Evolutionary conservation across 2,329 filamentous ascomycete genomes (phyloP).

Genomic region (Colletotrichum liriopes): DNA sequence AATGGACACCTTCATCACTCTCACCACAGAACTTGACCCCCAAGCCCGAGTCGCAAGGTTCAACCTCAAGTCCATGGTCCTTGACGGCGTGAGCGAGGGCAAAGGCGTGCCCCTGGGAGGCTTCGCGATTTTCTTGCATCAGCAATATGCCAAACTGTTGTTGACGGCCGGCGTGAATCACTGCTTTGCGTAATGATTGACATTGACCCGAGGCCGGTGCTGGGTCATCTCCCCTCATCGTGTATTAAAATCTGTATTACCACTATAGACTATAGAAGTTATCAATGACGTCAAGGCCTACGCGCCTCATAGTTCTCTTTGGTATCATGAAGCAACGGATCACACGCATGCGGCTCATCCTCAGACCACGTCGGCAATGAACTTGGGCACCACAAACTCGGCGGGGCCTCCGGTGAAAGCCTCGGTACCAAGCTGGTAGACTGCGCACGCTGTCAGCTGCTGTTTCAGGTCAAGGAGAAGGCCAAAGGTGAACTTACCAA

Average conservation of each 20-base stretch:
- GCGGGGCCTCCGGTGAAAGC: constrained; percentile 48
- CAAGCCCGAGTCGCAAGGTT: constrained; percentile 13
- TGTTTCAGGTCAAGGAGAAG: no score
- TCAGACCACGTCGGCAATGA: constrained; percentile 43
- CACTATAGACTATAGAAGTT: constrained; percentile 16
- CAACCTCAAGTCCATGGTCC: constrained; percentile 25
- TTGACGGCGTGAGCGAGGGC: constrained; percentile 22
- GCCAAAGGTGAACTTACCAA: constrained; percentile 40
- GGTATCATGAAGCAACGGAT: constrained; percentile 8
- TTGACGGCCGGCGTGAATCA: constrained; percentile 24
- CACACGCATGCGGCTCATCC: background rate
- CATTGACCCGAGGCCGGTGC: background rate
- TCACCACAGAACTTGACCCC: constrained; percentile 20
- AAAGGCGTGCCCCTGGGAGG: background rate
- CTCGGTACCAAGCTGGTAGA: constrained; percentile 48
- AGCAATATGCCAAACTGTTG: constrained; percentile 32
- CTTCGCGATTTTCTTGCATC: background rate
- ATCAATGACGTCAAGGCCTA: background rate
- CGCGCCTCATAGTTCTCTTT: background rate
- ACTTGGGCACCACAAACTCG: constrained; percentile 44
- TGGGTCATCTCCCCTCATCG: background rate
- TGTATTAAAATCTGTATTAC: constrained; percentile 18
- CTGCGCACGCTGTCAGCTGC: constrained; percentile 27
- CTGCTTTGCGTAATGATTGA: constrained; percentile 4
- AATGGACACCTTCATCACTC: constrained; percentile 31